Evolutionary conservation across 192 early-diverging fungal genomes (phyloP).

Genomic region (Mortierella claussenii): DNA sequence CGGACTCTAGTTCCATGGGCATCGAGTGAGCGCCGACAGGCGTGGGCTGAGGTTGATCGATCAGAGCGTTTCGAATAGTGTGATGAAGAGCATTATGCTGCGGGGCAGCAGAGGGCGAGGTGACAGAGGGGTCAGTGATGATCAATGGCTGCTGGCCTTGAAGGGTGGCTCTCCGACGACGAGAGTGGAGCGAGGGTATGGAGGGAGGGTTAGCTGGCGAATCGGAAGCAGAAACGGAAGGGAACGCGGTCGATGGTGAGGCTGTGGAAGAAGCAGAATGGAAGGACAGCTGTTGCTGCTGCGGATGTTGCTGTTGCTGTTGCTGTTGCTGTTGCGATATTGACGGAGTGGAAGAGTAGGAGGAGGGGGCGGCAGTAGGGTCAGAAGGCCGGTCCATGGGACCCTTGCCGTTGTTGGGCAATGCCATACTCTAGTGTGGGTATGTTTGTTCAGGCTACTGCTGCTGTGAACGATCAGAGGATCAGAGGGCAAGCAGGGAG

Average conservation of each 20-base stretch:
- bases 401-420: conserved; percentile 22
- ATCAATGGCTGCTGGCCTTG: conserved; percentile 40
- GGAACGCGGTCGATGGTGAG: conserved; percentile 6
- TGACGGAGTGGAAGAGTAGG: neutral
- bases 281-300: too few relatives aligned
- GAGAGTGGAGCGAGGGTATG: conserved; percentile 33
- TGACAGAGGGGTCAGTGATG: conserved; percentile 9
- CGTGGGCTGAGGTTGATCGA: conserved; percentile 32
- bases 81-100: neutral
- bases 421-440: conserved; percentile 29
- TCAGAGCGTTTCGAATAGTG: conserved; percentile 16
- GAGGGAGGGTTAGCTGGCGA: conserved; percentile 3
- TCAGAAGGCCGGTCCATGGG: neutral
- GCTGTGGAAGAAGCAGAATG: conserved; percentile 14
- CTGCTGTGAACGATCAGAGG: too few relatives aligned
- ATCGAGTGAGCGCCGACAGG: conserved; percentile 9
- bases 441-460: too few relatives aligned
- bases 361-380: neutral
- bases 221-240: too few relatives aligned
- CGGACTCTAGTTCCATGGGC: conserved; percentile 39
- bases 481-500: neutral
- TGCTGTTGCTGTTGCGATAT: conserved; percentile 7
- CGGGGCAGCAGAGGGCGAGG: neutral
- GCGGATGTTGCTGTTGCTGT: too few relatives aligned
- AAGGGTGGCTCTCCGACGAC: conserved; percentile 40